Conservation (phyloP, 2,329 filamentous ascomycete species). For the Malbranchea zuffiana region DNA sequence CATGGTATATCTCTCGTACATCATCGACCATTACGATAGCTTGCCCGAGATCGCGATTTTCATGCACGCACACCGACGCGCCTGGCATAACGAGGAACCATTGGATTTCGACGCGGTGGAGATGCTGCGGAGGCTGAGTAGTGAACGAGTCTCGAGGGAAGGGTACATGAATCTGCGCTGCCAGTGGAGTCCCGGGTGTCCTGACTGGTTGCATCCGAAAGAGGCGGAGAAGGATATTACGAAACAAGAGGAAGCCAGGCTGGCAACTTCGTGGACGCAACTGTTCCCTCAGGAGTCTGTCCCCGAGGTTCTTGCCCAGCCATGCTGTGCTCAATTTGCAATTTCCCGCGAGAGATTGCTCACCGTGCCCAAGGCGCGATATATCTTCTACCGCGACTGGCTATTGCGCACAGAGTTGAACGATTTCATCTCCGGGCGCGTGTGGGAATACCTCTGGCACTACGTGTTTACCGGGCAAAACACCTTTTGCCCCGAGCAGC, state of each 20-base stretch:
- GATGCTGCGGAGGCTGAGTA: conserved; percentile 42
- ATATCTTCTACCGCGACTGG: conserved; percentile 51
- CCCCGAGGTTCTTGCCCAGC: conserved; percentile 45
- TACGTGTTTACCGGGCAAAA: conserved; percentile 46
- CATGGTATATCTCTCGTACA: conserved; percentile 52
- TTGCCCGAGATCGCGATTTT: conserved; percentile 50
- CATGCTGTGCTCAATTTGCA: conserved; percentile 56
- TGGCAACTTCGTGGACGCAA: conserved; percentile 39
- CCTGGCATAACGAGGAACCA: conserved; percentile 52
- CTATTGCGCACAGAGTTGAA: conserved; percentile 45
- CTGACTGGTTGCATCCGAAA: conserved; percentile 46
- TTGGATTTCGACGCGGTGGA: conserved; percentile 41
- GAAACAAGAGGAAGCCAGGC: conserved; percentile 39
- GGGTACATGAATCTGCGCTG: conserved; percentile 54
- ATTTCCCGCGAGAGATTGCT: conserved; percentile 48
- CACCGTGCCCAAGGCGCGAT: conserved; percentile 42
- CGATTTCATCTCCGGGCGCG: conserved; percentile 47
- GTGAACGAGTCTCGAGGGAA: conserved; percentile 40
- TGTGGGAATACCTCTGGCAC: conserved; percentile 57
- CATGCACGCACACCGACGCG: conserved; percentile 46
- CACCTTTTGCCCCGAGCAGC: conserved; percentile 39
- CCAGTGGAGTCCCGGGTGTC: conserved; percentile 48
- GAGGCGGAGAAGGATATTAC: conserved; percentile 28
- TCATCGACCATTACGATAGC: conserved; percentile 51
- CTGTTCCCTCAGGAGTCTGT: conserved; percentile 37